Evolutionary conservation across 164 flowering plant species (phyloP), one percentile per base, ranked within the genome.

Genomic region (Liquidambar formosana): DNA sequence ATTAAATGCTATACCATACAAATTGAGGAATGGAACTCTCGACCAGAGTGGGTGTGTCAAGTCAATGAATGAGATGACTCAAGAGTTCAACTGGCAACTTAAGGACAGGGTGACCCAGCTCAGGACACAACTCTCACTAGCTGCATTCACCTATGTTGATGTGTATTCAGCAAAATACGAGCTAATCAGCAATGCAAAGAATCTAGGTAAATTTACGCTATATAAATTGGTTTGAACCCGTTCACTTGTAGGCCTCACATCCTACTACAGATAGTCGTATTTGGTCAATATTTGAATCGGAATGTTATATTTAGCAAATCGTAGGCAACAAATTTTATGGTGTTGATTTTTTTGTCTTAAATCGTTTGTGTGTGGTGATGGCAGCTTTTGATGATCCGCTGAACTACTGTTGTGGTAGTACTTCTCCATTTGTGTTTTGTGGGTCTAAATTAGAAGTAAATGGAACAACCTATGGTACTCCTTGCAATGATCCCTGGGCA

Each of bases 361-460:
- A 27, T 15, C 8, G 14, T 26, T 26, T 26, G 12, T 57, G 61
- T 57, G 1, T 26, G 26, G 15, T 11, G 26, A 19, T 23, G 33
- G 63, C 57, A 73, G 75, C 71, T 43, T 73, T 73, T 61, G 63
- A 15, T 21, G 71, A 66, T 54, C 63, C 67, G 15, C 27, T 49
- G 46, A 57, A 54, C 44, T 67, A 51, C 43, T 73, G 76, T 38
- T 73, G 76, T 22, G 41, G 41, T 33, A 33, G 41, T 33, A 33
- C 6, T 33, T 33, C 2, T 33, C 41, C 41, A 33, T 33, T 2
- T 33, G 41, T 33, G 41, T 33, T 6, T 33, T 68, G 71, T 46
- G 71, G 71, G 25, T 16, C 64, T 43, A 49, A 59, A 43, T 57
- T 68, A 41, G 19, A 46, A 21, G 53, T 58, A 38, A 68, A 68